Conservation (phyloP, 2,329 filamentous ascomycete genomes). For the Sordariomycetes sp. region DNA sequence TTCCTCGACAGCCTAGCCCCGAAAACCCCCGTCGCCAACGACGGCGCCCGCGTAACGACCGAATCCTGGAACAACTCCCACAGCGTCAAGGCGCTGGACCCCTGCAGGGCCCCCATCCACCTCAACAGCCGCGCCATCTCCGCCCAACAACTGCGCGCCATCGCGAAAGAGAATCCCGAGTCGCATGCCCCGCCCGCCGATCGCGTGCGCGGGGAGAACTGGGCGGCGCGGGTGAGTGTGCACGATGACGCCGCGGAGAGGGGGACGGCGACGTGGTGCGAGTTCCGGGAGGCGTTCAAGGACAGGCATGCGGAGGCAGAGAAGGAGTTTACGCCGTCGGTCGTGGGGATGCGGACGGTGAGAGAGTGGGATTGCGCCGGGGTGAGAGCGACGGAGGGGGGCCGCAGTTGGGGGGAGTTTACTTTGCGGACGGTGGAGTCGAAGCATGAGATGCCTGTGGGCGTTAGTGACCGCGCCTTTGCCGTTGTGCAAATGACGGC, state of each 20-base stretch:
- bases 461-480: slow-evolving; percentile 53
- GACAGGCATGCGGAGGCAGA: slow-evolving; percentile 27
- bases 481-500: slow-evolving; percentile 50
- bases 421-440: slow-evolving; percentile 46
- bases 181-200: slow-evolving; percentile 10
- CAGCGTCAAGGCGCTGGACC: slow-evolving; percentile 19
- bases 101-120: slow-evolving; percentile 36
- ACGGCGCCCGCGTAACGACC: neutral
- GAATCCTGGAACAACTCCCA: neutral
- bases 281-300: slow-evolving; percentile 49
- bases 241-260: slow-evolving; percentile 37
- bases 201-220: slow-evolving; percentile 32
- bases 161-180: slow-evolving; percentile 13
- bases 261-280: slow-evolving; percentile 47
- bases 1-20: slow-evolving; percentile 33
- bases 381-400: slow-evolving; percentile 22
- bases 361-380: slow-evolving; percentile 28
- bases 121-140: slow-evolving; percentile 37
- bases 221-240: slow-evolving; percentile 49
- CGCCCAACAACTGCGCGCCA: slow-evolving; percentile 18
- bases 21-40: neutral
- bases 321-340: slow-evolving; percentile 22
- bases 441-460: slow-evolving; percentile 45
- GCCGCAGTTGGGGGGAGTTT: slow-evolving; percentile 30
- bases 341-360: slow-evolving; percentile 18